A percentile compares a stretch with the other conserved stretches of the same genome.
These are phyloP conservation scores for Hypoxylon sp. DNA, from an alignment of 2,329 filamentous ascomycete species.

Conservation along the genomic window DNA sequence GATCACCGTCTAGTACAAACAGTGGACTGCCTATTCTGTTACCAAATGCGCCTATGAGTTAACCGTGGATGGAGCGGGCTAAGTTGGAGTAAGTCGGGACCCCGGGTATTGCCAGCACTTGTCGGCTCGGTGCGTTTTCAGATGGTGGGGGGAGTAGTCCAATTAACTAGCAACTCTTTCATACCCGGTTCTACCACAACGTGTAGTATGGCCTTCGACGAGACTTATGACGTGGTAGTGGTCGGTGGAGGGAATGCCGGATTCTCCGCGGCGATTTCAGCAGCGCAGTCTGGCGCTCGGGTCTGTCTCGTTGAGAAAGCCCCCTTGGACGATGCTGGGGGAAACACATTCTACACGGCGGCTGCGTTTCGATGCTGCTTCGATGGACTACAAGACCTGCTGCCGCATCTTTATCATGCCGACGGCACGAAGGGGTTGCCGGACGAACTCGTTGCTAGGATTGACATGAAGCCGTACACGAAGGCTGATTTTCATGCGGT, in stretches of 20 bases:
- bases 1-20: no score
- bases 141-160: neutral
- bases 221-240: conserved; percentile 61
- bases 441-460: conserved; percentile 55
- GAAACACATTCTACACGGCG: conserved; percentile 74
- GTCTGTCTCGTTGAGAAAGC: conserved; percentile 71
- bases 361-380: conserved; percentile 71
- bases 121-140: neutral
- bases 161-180: neutral
- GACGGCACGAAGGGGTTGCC: conserved; percentile 52
- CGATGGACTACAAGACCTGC: conserved; percentile 65
- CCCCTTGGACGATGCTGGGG: conserved; percentile 69
- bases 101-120: neutral
- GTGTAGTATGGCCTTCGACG: conserved; percentile 27
- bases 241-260: conserved; percentile 74
- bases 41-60: no score
- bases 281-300: conserved; percentile 59
- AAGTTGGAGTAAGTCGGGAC: conserved; percentile 1
- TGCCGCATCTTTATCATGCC: conserved; percentile 72
- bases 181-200: neutral
- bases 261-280: conserved; percentile 69
- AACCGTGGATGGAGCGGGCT: no score
- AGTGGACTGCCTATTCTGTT: no score
- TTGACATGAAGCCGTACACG: conserved; percentile 71
- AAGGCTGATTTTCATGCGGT: conserved; percentile 60